Percentiles rank a stretch among this genome's conserved stretches.
These are phyloP conservation scores for Cyphellophora attinorum DNA, from an alignment of 2,329 filamentous ascomycete species.

Conservation along the genomic window DNA sequence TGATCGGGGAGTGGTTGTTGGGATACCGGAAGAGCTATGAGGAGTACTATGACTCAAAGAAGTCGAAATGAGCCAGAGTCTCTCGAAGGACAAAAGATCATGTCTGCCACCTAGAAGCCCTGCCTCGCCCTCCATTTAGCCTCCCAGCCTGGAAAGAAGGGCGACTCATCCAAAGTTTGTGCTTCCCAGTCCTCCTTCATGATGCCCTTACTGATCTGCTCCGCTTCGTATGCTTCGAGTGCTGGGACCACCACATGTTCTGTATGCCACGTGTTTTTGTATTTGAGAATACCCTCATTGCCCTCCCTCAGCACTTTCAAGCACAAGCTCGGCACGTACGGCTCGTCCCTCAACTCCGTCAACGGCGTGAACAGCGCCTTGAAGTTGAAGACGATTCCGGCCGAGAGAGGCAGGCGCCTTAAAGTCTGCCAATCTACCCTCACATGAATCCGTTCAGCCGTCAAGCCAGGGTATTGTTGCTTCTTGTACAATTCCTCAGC, in stretches of 20 bases:
- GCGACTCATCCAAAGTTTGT: slow-evolving; percentile 62
- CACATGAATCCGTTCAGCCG: slow-evolving; percentile 52
- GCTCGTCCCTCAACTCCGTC: slow-evolving; percentile 58
- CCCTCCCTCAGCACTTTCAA: slow-evolving; percentile 61
- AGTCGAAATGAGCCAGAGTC: too few species aligned
- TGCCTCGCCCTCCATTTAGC: slow-evolving; percentile 61
- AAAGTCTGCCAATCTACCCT: slow-evolving; percentile 86
- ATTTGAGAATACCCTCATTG: slow-evolving; percentile 62
- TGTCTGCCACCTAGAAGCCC: too few species aligned
- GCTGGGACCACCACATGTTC: slow-evolving; percentile 62
- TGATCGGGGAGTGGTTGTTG: slow-evolving; percentile 8
- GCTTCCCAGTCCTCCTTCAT: slow-evolving; percentile 56
- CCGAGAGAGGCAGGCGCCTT: slow-evolving; percentile 66
- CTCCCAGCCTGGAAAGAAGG: slow-evolving; percentile 69
- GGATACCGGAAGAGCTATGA: slow-evolving; percentile 12
- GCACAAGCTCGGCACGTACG: slow-evolving; percentile 60
- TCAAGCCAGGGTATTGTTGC: slow-evolving; percentile 48
- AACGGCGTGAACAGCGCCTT: slow-evolving; percentile 76
- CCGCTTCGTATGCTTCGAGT: slow-evolving; percentile 52
- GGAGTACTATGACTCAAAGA: slow-evolving; percentile 11
- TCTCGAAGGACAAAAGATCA: slow-evolving; percentile 2
- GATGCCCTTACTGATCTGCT: slow-evolving; percentile 56
- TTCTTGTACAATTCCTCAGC: slow-evolving; percentile 53
- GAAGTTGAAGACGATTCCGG: slow-evolving; percentile 75
- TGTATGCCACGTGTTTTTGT: slow-evolving; percentile 74